Base-by-base conservation (phyloP, 768 basidiomycete genomes). In the Podaxis mareebaensis region DNA sequence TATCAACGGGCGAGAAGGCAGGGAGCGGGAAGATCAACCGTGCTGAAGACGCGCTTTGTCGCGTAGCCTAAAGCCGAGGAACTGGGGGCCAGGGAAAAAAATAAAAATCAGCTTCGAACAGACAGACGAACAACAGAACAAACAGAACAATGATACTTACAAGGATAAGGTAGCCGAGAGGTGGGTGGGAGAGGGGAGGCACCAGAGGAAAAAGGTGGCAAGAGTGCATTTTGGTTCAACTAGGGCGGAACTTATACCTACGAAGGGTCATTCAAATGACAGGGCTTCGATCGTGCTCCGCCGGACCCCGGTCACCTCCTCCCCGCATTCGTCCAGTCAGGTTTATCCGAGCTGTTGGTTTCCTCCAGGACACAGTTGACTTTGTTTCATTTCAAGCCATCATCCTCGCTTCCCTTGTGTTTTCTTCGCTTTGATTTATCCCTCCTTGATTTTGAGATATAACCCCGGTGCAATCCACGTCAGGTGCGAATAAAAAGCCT, bases 241-340 rank as follows among this genome's bases (percentile, higher is more conserved):
- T 77, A 78, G 75, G 13, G 76, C 84, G 83, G 83, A 79, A 82
- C 84, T 86, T 85, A 85, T 85, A 85, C 77, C 72, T 79, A 68
- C 67, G 68, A 70, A 72, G 71, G 67, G 67, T 65, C 73, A 76
- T 76, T 72, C 74, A 77, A 78, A 74, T 81, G 80, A 79, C 79
- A 79, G 78, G 74, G 72, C 79, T 80, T 80, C 78, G 76, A 79
- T 80, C 76, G 75, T 76, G 69, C 68, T 68, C 70, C 72, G 64
- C 65, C 48, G 68, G 76, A 69, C 77, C 77, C 78, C 78, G 69
- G 73, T 68, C 76, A 79, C 79, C 72, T 69, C 64, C 17, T 60
- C 64, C 64, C 68, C 68, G 67, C 63, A 55, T 58, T 63, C 63
- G 7, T 54, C 53, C 22, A 56, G n/a, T 38, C 61, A 48, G n/a